Percentiles rank a stretch among this genome's conserved stretches.
phyloP scores from a whole-genome alignment of 306 rosid species.

The Fragaria vesca region DNA sequence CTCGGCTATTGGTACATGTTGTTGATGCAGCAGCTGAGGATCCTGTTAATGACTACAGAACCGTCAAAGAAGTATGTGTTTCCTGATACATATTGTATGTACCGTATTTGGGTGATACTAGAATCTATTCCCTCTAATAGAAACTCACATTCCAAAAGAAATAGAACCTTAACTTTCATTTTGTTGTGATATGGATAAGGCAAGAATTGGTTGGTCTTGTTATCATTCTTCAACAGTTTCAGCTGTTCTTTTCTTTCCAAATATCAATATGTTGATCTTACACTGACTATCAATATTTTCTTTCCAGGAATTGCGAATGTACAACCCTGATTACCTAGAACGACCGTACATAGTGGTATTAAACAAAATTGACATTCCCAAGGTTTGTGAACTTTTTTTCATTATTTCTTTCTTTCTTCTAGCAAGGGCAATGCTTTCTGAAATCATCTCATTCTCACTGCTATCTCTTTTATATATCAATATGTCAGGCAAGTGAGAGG shows the following conservation, averaged over 20 bases:
- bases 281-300: slow-evolving; percentile 1
- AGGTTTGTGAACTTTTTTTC: slow-evolving; percentile 44
- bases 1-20: slow-evolving; percentile 85
- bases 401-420: background rate
- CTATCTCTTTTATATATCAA: background rate
- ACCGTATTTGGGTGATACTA: background rate
- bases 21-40: slow-evolving; percentile 86
- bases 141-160: background rate
- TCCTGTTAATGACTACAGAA: slow-evolving; percentile 80
- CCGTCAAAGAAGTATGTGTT: slow-evolving; percentile 83
- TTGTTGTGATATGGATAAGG: background rate
- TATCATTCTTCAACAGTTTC: slow-evolving; percentile 1
- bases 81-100: background rate
- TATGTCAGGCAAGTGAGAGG: slow-evolving; percentile 62
- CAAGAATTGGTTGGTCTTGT: background rate
- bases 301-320: slow-evolving; percentile 93
- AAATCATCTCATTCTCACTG: background rate
- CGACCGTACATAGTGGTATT: slow-evolving; percentile 87
- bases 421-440: background rate
- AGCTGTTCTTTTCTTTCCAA: background rate
- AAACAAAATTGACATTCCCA: slow-evolving; percentile 92
- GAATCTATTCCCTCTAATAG: slow-evolving; percentile 4
- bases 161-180: background rate
- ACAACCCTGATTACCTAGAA: slow-evolving; percentile 89
- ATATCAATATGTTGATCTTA: background rate